Percentiles rank a stretch among this genome's conserved stretches.
Conservation (phyloP, 2,329 filamentous ascomycete species). For the Laburnicola sp. region DNA sequence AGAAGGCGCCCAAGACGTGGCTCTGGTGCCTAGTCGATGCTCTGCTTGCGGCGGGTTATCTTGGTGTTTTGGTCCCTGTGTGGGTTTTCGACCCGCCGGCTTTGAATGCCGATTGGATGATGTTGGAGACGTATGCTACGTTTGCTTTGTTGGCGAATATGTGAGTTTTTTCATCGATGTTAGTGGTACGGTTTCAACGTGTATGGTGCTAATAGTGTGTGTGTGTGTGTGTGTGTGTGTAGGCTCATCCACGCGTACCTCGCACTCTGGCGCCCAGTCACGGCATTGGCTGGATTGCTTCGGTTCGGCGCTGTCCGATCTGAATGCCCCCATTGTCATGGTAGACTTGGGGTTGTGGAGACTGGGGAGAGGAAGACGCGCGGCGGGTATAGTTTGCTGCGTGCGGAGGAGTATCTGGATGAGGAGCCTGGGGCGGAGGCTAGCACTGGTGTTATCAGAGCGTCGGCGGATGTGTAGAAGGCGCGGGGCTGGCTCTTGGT, state of each 20-base stretch:
- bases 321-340: conserved; percentile 6
- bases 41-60: background rate
- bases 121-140: conserved; percentile 3
- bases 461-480: background rate
- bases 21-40: background rate
- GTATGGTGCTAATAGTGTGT: no score
- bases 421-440: background rate
- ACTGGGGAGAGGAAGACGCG: background rate
- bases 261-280: background rate
- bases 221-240: no score
- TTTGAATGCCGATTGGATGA: background rate
- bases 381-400: background rate
- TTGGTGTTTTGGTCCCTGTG: background rate
- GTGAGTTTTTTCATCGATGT: background rate
- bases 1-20: background rate
- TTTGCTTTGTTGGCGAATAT: conserved; percentile 2
- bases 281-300: background rate
- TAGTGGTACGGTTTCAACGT: background rate
- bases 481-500: no score
- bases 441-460: background rate
- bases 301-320: background rate
- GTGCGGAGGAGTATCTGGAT: background rate
- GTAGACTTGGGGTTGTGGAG: background rate
- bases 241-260: conserved; percentile 5
- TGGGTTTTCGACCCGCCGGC: background rate